phyloP scores from a whole-genome alignment of 148 eudicot species.

The Tetragonia tetragonoides region DNA sequence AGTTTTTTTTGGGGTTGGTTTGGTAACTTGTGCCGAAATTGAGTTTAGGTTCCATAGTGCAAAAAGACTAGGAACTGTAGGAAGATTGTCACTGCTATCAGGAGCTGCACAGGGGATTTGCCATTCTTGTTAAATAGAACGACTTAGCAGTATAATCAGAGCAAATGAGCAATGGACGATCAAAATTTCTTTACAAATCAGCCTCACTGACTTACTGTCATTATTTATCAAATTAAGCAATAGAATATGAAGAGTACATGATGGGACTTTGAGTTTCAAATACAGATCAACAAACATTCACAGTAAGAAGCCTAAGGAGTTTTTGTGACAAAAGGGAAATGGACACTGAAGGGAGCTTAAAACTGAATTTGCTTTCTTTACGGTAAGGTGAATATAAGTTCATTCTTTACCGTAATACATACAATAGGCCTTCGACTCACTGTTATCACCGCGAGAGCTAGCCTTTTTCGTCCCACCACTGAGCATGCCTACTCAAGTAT shows the following conservation, averaged over 20 bases:
- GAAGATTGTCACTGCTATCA: not conserved
- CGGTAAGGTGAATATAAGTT: not conserved
- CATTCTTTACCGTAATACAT: not conserved
- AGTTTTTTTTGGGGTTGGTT: not conserved
- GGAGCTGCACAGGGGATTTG: no score
- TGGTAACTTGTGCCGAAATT: not conserved
- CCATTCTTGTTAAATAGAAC: not conserved
- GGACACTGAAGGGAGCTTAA: not conserved
- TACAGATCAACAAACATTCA: not conserved
- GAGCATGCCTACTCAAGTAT: slow-evolving; percentile 15
- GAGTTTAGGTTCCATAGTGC: not conserved
- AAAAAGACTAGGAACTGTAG: not conserved
- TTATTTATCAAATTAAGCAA: not conserved
- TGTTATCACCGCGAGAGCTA: not conserved
- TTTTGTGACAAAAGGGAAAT: not conserved
- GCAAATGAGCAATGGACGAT: not conserved
- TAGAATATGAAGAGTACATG: not conserved
- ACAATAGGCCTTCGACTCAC: not conserved
- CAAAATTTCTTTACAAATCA: not conserved
- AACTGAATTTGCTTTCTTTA: not conserved
- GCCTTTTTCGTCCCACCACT: slow-evolving; percentile 7
- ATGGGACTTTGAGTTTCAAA: not conserved
- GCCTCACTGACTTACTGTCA: not conserved
- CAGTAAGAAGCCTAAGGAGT: not conserved
- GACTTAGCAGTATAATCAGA: no score